phyloP scores from a whole-genome alignment of 176 grass and related monocot species.

The Metroxylon sagu region DNA sequence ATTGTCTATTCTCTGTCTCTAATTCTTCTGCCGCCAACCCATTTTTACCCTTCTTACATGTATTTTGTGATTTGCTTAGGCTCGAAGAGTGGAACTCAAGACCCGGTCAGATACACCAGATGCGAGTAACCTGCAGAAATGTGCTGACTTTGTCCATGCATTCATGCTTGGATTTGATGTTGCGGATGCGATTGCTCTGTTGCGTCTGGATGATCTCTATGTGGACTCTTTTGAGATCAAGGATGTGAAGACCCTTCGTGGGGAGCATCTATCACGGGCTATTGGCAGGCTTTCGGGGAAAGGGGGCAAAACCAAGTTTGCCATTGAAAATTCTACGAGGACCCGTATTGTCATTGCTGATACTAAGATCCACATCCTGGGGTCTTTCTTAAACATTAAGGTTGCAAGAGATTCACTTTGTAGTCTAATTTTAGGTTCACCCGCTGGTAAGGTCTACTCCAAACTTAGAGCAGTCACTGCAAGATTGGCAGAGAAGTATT shows the following conservation, averaged over 20 bases:
- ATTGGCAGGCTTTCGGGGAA: constrained; percentile 85
- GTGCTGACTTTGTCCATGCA: constrained; percentile 64
- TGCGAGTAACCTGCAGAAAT: constrained; percentile 83
- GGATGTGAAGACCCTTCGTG: constrained; percentile 85
- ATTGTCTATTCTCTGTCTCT: too few species aligned
- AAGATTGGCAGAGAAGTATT: constrained; percentile 68
- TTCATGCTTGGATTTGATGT: constrained; percentile 96
- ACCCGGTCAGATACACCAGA: constrained; percentile 71
- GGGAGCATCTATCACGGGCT: constrained; percentile 79
- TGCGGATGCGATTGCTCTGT: constrained; percentile 47
- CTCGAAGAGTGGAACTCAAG: constrained; percentile 80
- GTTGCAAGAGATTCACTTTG: constrained; percentile 83
- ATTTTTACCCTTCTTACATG: neutral
- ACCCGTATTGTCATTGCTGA: constrained; percentile 85
- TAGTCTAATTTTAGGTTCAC: constrained; percentile 84
- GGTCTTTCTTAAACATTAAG: constrained; percentile 95
- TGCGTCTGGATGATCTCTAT: constrained; percentile 75
- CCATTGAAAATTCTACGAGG: constrained; percentile 87
- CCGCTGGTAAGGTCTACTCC: constrained; percentile 86
- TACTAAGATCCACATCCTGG: constrained; percentile 87
- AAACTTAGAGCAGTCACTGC: constrained; percentile 78
- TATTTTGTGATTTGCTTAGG: constrained; percentile 20
- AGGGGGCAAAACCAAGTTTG: constrained; percentile 84
- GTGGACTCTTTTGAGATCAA: constrained; percentile 95
- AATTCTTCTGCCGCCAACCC: too few species aligned